These are phyloP conservation scores for Alternaria viburni DNA, from an alignment of 2,329 filamentous ascomycete species.

Conservation along the genomic window DNA sequence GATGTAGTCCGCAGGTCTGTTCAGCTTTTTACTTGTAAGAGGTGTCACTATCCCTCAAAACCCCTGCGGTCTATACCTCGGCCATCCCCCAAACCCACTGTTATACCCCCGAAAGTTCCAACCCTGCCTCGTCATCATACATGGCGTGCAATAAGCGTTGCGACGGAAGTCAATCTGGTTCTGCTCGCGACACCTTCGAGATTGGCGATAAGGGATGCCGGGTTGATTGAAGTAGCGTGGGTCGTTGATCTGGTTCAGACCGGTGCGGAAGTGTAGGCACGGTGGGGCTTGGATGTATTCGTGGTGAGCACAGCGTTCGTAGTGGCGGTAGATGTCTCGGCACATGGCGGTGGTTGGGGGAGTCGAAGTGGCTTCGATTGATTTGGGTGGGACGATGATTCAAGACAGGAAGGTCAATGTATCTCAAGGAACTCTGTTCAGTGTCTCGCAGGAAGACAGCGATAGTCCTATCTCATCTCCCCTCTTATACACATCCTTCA, in stretches of 20 bases:
- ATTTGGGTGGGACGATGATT: background rate
- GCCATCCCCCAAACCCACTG: background rate
- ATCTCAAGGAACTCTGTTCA: background rate
- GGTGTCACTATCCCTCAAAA: background rate
- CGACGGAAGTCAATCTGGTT: background rate
- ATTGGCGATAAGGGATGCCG: conserved; percentile 8
- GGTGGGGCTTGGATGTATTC: conserved; percentile 5
- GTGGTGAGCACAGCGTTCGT: conserved; percentile 6
- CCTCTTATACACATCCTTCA: background rate
- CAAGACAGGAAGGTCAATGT: background rate
- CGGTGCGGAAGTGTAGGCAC: background rate
- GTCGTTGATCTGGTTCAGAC: conserved; percentile 10
- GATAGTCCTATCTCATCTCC: background rate
- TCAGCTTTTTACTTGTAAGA: background rate
- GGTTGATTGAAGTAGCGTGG: conserved; percentile 1
- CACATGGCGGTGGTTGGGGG: background rate
- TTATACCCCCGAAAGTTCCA: conserved; percentile 12
- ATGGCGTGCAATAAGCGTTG: conserved; percentile 5
- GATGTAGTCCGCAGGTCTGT: background rate
- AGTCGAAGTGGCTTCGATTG: background rate
- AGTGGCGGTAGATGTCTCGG: conserved; percentile 9
- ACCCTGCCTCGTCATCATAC: background rate
- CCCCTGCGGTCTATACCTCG: background rate
- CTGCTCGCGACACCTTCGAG: background rate
- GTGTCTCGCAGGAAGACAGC: background rate